These are phyloP conservation scores for Tulasnella sp. DNA, from an alignment of 768 basidiomycete genomes.

Conservation along the genomic window DNA sequence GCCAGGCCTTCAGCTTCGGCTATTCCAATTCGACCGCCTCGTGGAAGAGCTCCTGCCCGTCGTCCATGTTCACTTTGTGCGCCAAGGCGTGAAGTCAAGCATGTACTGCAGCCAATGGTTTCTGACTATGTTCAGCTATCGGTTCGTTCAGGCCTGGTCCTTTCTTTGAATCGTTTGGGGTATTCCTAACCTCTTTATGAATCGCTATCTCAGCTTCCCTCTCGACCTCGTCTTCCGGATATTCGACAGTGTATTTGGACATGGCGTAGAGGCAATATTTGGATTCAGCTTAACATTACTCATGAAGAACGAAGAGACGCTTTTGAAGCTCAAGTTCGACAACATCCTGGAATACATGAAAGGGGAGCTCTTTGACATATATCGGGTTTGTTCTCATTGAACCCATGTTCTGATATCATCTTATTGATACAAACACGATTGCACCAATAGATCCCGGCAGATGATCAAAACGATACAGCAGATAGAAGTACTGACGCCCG, in stretches of 20 bases:
- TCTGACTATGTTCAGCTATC: slow-evolving; percentile 90
- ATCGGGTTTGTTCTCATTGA: slow-evolving; percentile 36
- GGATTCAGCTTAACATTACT: slow-evolving; percentile 83
- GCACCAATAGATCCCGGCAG: background rate
- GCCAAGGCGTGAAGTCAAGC: slow-evolving; percentile 91
- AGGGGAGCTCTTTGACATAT: slow-evolving; percentile 67
- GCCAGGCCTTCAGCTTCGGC: slow-evolving; percentile 89
- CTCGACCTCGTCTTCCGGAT: slow-evolving; percentile 90
- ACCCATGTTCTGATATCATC: background rate
- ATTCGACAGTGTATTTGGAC: slow-evolving; percentile 92
- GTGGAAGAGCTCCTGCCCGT: slow-evolving; percentile 89
- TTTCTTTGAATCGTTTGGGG: no score
- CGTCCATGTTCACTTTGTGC: slow-evolving; percentile 82
- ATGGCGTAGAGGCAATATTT: slow-evolving; percentile 94
- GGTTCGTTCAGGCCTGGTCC: slow-evolving; percentile 36
- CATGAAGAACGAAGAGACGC: slow-evolving; percentile 71
- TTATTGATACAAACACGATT: no score
- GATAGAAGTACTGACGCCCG: background rate
- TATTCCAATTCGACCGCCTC: slow-evolving; percentile 86
- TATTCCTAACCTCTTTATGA: background rate
- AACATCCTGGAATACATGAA: slow-evolving; percentile 80
- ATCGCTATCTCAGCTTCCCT: slow-evolving; percentile 75
- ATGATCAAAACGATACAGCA: background rate
- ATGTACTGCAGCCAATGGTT: slow-evolving; percentile 99
- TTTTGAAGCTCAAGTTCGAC: slow-evolving; percentile 81